Evolutionary conservation across 2,329 filamentous ascomycete genomes (phyloP), one percentile per base, ranked within the genome.

Genomic region (Alternaria rosae): DNA sequence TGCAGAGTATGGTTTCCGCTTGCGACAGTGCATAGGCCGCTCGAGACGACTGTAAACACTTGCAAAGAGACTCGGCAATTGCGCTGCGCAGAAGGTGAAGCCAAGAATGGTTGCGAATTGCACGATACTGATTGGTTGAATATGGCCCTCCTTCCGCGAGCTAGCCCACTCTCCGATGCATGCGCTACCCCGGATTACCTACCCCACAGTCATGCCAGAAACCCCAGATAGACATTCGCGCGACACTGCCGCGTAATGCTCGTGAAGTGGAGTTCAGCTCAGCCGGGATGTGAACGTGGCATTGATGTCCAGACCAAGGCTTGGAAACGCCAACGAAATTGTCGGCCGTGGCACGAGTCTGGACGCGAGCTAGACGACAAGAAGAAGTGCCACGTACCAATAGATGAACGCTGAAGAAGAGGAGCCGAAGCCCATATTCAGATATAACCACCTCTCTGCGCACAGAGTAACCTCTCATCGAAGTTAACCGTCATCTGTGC

Each of bases 141-240:
- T n/a, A 38, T 38, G 35, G 35, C 35, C 44, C 44, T 23, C 43
- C 13, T 47, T 47, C 44, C 44, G 44, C 25, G 44, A 47, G 21
- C 44, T 47, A 47, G 44, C 25, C 44, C 44, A 47, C 44, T 47
- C 44, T 26, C 44, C 44, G 44, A 47, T 21, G 25, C 21, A 47
- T 15, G 35, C 35, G 44, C 44, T 47, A 47, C 44, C 44, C 44
- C 44, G 44, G 44, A 47, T 47, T 47, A 47, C 44, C 44, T 38
- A 38, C 35, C 35, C 35, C 35, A 38, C 35, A 38, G 35, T 38
- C 35, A 38, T 38, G n/a, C 44, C 44, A 47, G 21, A 47, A 47
- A 47, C 44, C 44, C 44, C 35, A 38, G 35, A 38, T 38, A 17
- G 35, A 38, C 35, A 11, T 38, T 38, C 35, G 35, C 17, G 35